Evolutionary conservation across 108 stramenopile species (phyloP), one percentile per base, ranked within the genome.

Genomic region (Aureococcus anophagefferens): DNA sequence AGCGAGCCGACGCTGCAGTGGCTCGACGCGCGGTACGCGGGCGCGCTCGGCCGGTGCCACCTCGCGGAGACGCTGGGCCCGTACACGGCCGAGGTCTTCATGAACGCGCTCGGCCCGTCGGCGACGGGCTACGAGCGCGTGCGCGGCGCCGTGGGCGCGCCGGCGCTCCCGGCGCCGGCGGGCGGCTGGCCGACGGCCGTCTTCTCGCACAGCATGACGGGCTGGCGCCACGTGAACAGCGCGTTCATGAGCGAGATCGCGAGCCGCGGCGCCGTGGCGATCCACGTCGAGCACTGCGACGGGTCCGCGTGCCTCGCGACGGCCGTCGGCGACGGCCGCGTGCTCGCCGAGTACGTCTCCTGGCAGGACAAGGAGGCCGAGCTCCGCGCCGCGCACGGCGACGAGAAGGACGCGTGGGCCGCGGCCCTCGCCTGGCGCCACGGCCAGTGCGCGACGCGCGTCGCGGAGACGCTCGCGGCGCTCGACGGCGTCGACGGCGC

Each of bases 141-240:
- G 21, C 21, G 25, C 21, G 51, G 7, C 21, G 14, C 14, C 51
- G 51, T 25, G 21, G 51, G 51, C 51, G 51, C 51, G 21, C 21
- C 17, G 17, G 40, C 40, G 9, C 5, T 11, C 5, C 40, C 40
- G 40, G 9, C 40, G 13, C 51, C 51, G 51, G 21, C 14, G 7
- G 21, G 51, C 21, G 51, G 51, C 21, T 59, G 51, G 51, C 71
- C 71, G 11, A 16, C 64, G 17, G 71, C 71, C 30, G 62, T 72
- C 16, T 72, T 62, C 46, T 64, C 63, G 15, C 71, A 72, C 34
- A 4, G 64, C 16, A 3, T 72, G 63, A 62, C 46, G 15, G 36
- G n/a, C 62, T 72, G 71, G 71, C 36, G 71, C 15, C 63, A 72
- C 51, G 51, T 25, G 21, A 25, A 16, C 21, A 9, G 7, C 21